Evolutionary conservation across 176 grass and related monocot species (phyloP).

Genomic region (Bolboschoenus planiculmis): DNA sequence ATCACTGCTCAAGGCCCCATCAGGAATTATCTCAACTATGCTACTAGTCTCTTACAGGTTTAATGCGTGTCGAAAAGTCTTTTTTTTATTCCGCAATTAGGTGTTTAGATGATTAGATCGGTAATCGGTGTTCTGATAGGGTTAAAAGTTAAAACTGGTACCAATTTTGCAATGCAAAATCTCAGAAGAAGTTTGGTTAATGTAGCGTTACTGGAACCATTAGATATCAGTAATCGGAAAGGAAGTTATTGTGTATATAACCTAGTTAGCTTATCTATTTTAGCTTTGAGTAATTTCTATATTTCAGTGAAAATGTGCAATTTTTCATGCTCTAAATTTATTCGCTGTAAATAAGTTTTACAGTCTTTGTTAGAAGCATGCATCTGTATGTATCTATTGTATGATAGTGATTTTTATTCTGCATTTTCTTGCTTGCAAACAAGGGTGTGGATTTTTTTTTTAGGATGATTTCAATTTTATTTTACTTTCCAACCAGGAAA

Average conservation of each 20-base stretch:
- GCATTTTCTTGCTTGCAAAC: background rate
- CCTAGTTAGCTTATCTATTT: background rate
- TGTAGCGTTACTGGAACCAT: background rate
- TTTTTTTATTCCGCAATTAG: background rate
- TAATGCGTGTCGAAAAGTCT: background rate
- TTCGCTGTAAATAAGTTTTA: background rate
- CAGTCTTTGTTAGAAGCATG: background rate
- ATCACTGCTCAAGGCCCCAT: slow-evolving; percentile 95
- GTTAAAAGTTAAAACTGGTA: background rate
- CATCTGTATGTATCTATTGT: background rate
- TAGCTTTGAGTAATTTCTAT: background rate
- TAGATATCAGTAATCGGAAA: background rate
- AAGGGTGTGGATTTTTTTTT: background rate
- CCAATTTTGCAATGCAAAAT: background rate
- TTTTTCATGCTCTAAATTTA: background rate
- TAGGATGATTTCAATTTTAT: slow-evolving; percentile 1
- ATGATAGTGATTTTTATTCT: background rate
- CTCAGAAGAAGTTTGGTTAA: background rate
- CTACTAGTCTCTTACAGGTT: slow-evolving; percentile 77
- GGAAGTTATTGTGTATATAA: background rate
- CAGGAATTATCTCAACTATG: slow-evolving; percentile 95
- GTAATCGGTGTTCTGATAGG: background rate
- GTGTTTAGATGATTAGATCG: background rate
- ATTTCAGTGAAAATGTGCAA: background rate
- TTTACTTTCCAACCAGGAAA: slow-evolving; percentile 52